phyloP scores from a whole-genome alignment of 768 basidiomycete genomes.

The Termitomyces sp. region DNA sequence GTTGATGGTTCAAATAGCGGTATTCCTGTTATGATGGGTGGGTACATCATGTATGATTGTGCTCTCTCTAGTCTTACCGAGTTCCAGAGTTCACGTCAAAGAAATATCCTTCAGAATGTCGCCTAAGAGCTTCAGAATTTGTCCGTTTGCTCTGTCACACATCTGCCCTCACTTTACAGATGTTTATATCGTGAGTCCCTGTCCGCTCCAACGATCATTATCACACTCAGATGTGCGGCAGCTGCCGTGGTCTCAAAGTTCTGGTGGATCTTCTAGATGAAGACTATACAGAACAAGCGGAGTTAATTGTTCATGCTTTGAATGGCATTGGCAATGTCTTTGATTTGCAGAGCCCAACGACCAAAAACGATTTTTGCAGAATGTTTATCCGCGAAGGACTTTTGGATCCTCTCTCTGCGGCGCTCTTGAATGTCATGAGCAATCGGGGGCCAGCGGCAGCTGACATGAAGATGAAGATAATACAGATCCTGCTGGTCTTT shows the following conservation, averaged over 20 bases:
- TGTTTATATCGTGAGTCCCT: slow-evolving; percentile 92
- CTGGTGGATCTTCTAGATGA: slow-evolving; percentile 96
- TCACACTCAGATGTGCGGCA: slow-evolving; percentile 21
- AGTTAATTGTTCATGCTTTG: slow-evolving; percentile 87
- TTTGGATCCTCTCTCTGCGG: slow-evolving; percentile 86
- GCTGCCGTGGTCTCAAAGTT: slow-evolving; percentile 91
- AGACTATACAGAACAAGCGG: slow-evolving; percentile 87
- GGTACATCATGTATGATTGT: slow-evolving; percentile 13
- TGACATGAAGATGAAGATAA: slow-evolving; percentile 84
- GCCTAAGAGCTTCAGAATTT: slow-evolving; percentile 93
- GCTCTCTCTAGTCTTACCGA: background rate
- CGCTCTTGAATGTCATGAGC: slow-evolving; percentile 83
- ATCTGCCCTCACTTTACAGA: slow-evolving; percentile 90
- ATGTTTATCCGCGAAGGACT: slow-evolving; percentile 98
- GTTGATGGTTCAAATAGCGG: slow-evolving; percentile 42
- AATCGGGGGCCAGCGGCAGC: slow-evolving; percentile 57
- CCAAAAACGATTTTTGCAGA: slow-evolving; percentile 96
- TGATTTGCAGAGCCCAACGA: slow-evolving; percentile 92
- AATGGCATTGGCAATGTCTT: slow-evolving; percentile 95
- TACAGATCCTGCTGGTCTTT: slow-evolving; percentile 85
- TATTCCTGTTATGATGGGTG: slow-evolving; percentile 93
- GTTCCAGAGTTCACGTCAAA: slow-evolving; percentile 83
- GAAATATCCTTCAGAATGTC: slow-evolving; percentile 88
- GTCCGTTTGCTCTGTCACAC: slow-evolving; percentile 89
- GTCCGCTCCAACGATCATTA: background rate